Base-by-base conservation (phyloP, 768 basidiomycete species). In the Nidularia sp. region DNA sequence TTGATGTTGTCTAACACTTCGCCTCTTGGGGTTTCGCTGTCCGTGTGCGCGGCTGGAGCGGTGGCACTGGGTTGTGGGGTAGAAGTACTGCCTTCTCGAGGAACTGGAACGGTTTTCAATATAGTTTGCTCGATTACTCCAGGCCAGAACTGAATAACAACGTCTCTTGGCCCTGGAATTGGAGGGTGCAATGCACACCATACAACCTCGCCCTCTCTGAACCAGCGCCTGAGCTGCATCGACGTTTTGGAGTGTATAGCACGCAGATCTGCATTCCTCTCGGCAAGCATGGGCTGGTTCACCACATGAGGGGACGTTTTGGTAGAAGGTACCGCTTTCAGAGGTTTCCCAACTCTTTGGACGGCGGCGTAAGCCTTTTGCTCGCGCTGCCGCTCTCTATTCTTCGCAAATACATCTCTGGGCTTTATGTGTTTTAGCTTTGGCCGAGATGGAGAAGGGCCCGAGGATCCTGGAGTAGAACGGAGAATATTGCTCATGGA, bases 91-190 rank as follows among this genome's bases (percentile, higher is more conserved):
- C 54, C 52, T 32, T 35, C 25, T 6, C 66, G 61, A 7, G 72
- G 71, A 1, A 73, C 57, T 29, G 79, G 63, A 41, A 71, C 66
- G 2, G 74, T 70, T 60, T 77, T 81, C 49, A 86, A 62, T 51
- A 71, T 75, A 12, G 75, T 63, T 52, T 85, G 80, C 13, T 84
- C 76, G 6, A 92, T 77, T 18, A 90, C 59, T 1, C 79, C 88
- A 1, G 90, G 90, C 90, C 90, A 93, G 59, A 81, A 85, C 25
- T 66, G 61, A 55, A 93, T 86, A n/a, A 58, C 59, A 47, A 76
- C 71, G 13, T 63, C 65, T 3, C 65, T 60, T 1, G 69, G 62
- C 1, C 75, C 74, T 2, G 62, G 56, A 36, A 90, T 84, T 0
- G 83, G 72, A 6, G 70, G 63, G 36, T 72, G 65, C 33, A 91